Evolutionary conservation across 73 alveolate species (phyloP), one percentile per base, ranked within the genome.

Genomic region (Paramecium biaurelia): DNA sequence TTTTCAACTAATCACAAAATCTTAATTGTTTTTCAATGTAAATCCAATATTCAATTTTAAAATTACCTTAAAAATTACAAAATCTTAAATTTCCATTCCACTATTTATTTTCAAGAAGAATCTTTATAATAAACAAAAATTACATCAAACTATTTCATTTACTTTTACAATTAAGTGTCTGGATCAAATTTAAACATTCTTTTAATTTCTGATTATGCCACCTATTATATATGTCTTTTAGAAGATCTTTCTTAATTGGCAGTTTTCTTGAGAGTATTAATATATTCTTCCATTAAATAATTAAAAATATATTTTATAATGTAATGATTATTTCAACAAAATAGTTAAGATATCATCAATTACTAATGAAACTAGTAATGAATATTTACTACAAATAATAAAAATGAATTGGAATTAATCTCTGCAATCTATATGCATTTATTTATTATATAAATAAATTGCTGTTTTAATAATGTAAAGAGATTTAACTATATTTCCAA

Each of bases 31-130:
- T 30, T 34, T 67, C 85, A 4, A 34, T 34, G 1, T 23, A 67
- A 4, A 67, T 67, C 85, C 85, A 67, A 67, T 67, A 67, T 67
- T 67, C 85, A 32, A 67, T 67, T 67, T 67, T 67, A 34, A 67
- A 67, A 7, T 12, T 67, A 11, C 85, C 85, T 23, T 30, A 10
- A 67, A 53, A 53, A n/a, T 53, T 18, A 4, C 30, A 18, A 53
- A 53, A 53, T 53, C 68, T 32, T 53, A 53, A 53, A 53, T 53
- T 53, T 53, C 68, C 68, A 53, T 53, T 53, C 68, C 68, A 53
- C 32, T 53, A n/a, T n/a, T 20, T 53, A 53, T 53, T 53, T 53
- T 53, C 34, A 3, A 53, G 23, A 7, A 53, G 30, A 53, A 7
- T 53, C 68, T 53, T n/a, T 1, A 53, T n/a, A 18, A 53, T 53